Percentiles rank a stretch among this genome's conserved stretches.
phyloP scores from a whole-genome alignment of 1,284 basidiomycete species.

The Inonotus obliquus region DNA sequence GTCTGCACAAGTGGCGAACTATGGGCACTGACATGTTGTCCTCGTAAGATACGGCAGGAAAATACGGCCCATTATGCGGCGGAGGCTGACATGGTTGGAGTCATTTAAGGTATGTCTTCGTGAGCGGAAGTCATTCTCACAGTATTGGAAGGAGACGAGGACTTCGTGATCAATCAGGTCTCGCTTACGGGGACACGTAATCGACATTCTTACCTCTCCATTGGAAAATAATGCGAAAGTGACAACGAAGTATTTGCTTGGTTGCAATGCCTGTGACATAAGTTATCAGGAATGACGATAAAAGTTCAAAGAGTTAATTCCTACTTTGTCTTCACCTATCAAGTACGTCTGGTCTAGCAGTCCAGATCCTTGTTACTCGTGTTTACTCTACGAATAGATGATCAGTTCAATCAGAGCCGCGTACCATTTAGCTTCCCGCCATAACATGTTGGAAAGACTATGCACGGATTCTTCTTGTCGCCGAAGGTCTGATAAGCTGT shows the following conservation, averaged over 20 bases:
- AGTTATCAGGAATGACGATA: background rate
- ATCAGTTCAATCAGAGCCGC: conserved; percentile 15
- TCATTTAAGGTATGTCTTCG: background rate
- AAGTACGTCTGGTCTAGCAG: conserved; percentile 22
- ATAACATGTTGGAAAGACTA: conserved; percentile 38
- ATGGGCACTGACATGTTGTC: conserved; percentile 25
- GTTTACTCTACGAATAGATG: background rate
- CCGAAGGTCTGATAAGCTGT: conserved; percentile 37
- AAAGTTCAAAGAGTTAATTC: background rate
- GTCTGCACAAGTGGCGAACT: background rate
- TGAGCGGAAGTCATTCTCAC: conserved; percentile 12
- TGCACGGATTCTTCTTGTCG: conserved; percentile 32
- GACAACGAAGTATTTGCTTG: conserved; percentile 22
- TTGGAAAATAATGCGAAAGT: conserved; percentile 24
- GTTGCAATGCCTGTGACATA: conserved; percentile 16
- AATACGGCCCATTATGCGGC: conserved; percentile 32
- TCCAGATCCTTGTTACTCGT: conserved; percentile 7
- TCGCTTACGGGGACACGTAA: background rate
- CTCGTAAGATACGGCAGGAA: conserved; percentile 30
- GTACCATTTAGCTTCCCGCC: conserved; percentile 33
- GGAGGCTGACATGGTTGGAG: conserved; percentile 22
- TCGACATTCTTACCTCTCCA: conserved; percentile 20
- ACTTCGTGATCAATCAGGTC: conserved; percentile 20
- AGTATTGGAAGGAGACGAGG: conserved; percentile 30
- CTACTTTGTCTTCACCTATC: conserved; percentile 22